These are phyloP conservation scores for Kwoniella europaea DNA, from an alignment of 768 basidiomycete species.

Conservation along the genomic window DNA sequence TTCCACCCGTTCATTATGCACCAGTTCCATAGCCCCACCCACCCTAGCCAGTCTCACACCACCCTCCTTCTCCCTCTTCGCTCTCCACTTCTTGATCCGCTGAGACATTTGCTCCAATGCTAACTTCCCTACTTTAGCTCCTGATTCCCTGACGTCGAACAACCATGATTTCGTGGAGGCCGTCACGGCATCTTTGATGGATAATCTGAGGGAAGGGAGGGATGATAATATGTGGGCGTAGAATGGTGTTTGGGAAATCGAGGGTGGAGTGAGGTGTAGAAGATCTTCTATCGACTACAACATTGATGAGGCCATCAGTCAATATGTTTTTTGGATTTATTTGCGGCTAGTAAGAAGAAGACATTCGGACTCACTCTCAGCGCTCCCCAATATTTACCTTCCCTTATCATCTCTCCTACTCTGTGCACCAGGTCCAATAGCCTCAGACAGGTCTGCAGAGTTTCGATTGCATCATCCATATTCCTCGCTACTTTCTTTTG, in stretches of 20 bases:
- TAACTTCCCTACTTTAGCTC: conserved; percentile 79
- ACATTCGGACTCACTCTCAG: too few relatives aligned
- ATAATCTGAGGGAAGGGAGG: conserved; percentile 81
- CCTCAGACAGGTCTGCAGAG: conserved; percentile 86
- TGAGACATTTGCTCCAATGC: conserved; percentile 89
- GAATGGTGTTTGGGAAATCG: conserved; percentile 88
- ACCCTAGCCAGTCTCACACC: conserved; percentile 76
- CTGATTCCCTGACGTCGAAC: conserved; percentile 87
- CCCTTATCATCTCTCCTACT: conserved; percentile 88
- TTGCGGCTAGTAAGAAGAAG: too few relatives aligned
- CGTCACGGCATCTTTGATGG: conserved; percentile 91
- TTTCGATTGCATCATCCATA: conserved; percentile 95
- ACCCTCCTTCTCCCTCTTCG: conserved; percentile 80
- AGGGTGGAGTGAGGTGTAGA: conserved; percentile 83
- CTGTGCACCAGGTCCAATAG: conserved; percentile 90
- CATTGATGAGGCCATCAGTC: too few relatives aligned
- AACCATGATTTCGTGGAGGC: conserved; percentile 97
- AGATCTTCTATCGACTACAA: conserved; percentile 90
- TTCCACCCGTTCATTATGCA: conserved; percentile 91
- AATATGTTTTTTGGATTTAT: too few relatives aligned
- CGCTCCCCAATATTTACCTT: conserved; percentile 96
- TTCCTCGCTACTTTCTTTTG: conserved; percentile 91
- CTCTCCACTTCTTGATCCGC: conserved; percentile 80
- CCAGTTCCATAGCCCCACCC: conserved; percentile 88
- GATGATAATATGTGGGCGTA: conserved; percentile 90